These are phyloP conservation scores for Albifimbria verrucaria DNA, from an alignment of 2,329 filamentous ascomycete genomes.

Conservation along the genomic window DNA sequence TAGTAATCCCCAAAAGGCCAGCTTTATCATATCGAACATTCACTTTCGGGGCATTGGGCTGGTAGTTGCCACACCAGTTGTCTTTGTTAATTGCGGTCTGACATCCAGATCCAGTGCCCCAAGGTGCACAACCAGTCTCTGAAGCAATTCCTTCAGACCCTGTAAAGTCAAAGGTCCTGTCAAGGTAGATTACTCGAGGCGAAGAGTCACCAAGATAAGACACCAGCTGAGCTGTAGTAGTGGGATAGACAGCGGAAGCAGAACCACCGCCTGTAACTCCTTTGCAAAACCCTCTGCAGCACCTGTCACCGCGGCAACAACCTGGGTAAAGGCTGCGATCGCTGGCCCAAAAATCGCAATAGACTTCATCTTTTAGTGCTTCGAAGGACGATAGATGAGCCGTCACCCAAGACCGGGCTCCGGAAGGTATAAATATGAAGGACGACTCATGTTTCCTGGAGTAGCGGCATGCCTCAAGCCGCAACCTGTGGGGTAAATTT, in stretches of 20 bases:
- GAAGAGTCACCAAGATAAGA: slow-evolving; percentile 53
- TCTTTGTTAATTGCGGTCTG: slow-evolving; percentile 60
- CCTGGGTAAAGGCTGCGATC: slow-evolving; percentile 17
- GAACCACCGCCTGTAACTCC: slow-evolving; percentile 59
- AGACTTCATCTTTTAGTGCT: background rate
- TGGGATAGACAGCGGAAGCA: slow-evolving; percentile 51
- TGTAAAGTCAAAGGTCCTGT: slow-evolving; percentile 54
- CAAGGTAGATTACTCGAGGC: slow-evolving; percentile 55
- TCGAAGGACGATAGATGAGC: no score
- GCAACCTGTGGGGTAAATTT: no score
- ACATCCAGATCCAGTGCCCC: slow-evolving; percentile 49
- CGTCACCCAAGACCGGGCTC: no score
- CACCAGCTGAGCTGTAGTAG: slow-evolving; percentile 52
- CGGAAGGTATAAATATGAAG: no score
- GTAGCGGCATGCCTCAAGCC: no score
- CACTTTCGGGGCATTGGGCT: slow-evolving; percentile 44
- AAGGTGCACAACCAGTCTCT: slow-evolving; percentile 55
- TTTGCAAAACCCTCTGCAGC: slow-evolving; percentile 40
- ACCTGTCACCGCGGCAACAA: slow-evolving; percentile 29
- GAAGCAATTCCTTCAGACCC: slow-evolving; percentile 51
- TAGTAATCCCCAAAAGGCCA: slow-evolving; percentile 44
- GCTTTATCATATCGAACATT: slow-evolving; percentile 49
- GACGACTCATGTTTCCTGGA: no score
- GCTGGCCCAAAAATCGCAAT: background rate
- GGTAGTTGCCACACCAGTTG: slow-evolving; percentile 57